Conservation (phyloP, 805 yeast species). For the Pichia insulana region DNA sequence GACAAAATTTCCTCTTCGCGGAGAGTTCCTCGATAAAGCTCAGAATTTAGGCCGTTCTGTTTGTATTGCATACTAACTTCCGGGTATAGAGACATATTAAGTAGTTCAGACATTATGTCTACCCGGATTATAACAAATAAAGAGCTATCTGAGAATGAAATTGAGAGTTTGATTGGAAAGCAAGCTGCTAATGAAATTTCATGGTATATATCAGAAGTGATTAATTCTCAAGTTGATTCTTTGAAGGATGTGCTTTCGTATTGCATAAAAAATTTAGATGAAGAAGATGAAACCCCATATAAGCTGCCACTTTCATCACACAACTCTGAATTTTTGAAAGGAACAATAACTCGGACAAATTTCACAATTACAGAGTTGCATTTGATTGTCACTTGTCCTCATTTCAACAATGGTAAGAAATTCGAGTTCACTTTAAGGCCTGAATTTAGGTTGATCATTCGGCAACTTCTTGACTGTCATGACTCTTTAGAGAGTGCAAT, state of each 20-base stretch:
- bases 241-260: conserved; percentile 34
- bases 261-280: conserved; percentile 33
- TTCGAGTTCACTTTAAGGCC: conserved; percentile 32
- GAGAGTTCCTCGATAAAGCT: too few relatives aligned
- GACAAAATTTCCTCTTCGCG: too few relatives aligned
- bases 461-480: conserved; percentile 33
- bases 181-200: conserved; percentile 26
- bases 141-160: conserved; percentile 4
- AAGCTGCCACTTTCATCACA: conserved; percentile 51
- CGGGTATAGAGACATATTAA: too few relatives aligned
- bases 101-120: conserved; percentile 2
- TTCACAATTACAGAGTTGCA: conserved; percentile 42
- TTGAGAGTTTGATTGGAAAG: conserved; percentile 5
- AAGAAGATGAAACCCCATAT: conserved; percentile 32
- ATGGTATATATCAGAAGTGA: conserved; percentile 42
- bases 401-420: conserved; percentile 33
- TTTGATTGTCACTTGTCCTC: conserved; percentile 29
- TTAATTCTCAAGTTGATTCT: conserved; percentile 40
- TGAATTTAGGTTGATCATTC: conserved; percentile 30
- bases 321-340: conserved; percentile 50
- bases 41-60: too few relatives aligned
- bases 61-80: too few relatives aligned
- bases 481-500: conserved; percentile 35
- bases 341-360: conserved; percentile 49
- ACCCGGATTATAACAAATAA: conserved; percentile 16